Conservation (phyloP, 345 rosid genomes). For the Rubroshorea leprosula region DNA sequence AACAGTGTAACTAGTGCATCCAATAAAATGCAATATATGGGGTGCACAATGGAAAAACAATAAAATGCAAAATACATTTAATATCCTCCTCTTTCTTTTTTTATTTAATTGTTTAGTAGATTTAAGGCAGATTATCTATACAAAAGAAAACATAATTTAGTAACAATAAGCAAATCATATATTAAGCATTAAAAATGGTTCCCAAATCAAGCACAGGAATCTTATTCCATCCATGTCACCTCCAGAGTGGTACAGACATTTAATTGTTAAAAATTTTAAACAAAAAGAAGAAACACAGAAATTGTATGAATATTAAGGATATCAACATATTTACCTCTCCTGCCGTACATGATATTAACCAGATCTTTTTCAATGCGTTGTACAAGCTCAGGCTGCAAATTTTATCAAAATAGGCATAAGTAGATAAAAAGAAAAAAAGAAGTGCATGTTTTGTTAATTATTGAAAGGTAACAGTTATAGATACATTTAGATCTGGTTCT, state of each 20-base stretch:
- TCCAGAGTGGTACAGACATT: not conserved
- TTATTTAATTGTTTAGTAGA: too few species aligned
- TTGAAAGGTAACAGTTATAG: not conserved
- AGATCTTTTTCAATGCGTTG: conserved; percentile 83
- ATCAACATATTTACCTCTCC: conserved; percentile 69
- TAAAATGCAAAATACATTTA: too few species aligned
- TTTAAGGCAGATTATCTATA: not conserved
- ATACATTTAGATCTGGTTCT: conserved; percentile 96
- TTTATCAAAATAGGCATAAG: conserved; percentile 14
- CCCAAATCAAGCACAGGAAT: not conserved
- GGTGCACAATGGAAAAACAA: too few species aligned
- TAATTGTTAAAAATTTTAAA: too few species aligned
- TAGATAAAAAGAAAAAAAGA: not conserved
- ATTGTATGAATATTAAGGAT: conserved; percentile 36
- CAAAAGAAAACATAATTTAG: not conserved
- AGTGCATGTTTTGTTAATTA: not conserved
- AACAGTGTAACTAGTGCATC: too few species aligned
- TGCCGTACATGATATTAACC: conserved; percentile 85
- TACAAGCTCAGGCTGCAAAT: conserved; percentile 89
- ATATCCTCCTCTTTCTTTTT: too few species aligned
- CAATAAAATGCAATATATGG: too few species aligned
- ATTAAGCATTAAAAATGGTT: too few species aligned
- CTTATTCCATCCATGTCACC: too few species aligned
- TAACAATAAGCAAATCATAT: not conserved
- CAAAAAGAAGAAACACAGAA: not conserved